Percentiles rank a stretch among this genome's conserved stretches.
Conservation (phyloP, 2,329 filamentous ascomycete genomes). For the Trichophyton schoenleinii region DNA sequence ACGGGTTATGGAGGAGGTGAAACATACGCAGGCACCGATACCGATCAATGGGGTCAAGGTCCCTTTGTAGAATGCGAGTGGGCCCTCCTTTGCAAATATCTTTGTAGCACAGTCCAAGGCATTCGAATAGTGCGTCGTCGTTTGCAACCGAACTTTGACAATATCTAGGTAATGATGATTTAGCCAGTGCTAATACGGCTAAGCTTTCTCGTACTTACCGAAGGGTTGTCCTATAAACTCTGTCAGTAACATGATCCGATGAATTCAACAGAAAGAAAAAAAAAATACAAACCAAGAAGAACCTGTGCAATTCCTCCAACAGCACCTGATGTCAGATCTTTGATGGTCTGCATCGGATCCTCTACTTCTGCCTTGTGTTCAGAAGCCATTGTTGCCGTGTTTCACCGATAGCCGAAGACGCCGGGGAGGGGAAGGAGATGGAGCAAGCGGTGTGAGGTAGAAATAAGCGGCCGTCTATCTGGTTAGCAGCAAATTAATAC, state of each 20-base stretch:
- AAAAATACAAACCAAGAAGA: slow-evolving; percentile 57
- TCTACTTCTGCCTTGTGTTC: slow-evolving; percentile 25
- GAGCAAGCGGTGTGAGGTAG: not conserved
- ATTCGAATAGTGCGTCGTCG: slow-evolving; percentile 64
- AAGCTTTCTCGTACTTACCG: slow-evolving; percentile 32
- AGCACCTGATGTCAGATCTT: slow-evolving; percentile 85
- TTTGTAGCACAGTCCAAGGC: slow-evolving; percentile 68
- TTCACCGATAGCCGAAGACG: not conserved
- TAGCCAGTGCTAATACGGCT: not conserved
- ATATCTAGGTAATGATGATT: slow-evolving; percentile 49
- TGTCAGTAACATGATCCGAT: not conserved
- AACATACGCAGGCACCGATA: slow-evolving; percentile 77
- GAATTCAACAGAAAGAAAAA: not conserved
- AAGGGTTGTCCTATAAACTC: slow-evolving; percentile 48
- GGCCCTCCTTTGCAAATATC: slow-evolving; percentile 79
- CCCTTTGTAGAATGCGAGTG: slow-evolving; percentile 94
- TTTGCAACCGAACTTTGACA: slow-evolving; percentile 94
- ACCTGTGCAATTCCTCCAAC: slow-evolving; percentile 90
- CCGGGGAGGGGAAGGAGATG: not conserved
- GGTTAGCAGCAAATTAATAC: not conserved
- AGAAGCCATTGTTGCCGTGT: slow-evolving; percentile 7
- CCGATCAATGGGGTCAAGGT: slow-evolving; percentile 88
- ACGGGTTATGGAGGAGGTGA: not conserved
- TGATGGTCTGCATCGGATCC: slow-evolving; percentile 50
- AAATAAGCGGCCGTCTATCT: not conserved